Evolutionary conservation across 306 rosid genomes (phyloP).

Genomic region (Casuarina glauca): DNA sequence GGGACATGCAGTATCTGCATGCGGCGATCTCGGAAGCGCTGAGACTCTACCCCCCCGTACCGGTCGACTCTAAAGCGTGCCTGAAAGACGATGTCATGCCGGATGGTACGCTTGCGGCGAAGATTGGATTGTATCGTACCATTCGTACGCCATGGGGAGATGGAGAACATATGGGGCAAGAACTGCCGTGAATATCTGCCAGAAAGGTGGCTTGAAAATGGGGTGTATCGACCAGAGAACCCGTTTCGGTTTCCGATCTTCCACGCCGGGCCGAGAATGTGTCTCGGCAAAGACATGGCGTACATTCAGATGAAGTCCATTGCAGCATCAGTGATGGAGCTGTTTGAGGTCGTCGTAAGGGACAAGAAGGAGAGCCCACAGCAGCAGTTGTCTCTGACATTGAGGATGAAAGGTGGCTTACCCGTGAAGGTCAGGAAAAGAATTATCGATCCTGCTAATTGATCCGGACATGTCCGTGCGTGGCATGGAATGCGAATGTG

Average conservation of each 20-base stretch:
- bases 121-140: conserved; percentile 59
- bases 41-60: conserved; percentile 73
- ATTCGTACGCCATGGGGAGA: conserved; percentile 73
- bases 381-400: conserved; percentile 49
- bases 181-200: conserved; percentile 44
- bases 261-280: conserved; percentile 71
- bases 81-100: conserved; percentile 53
- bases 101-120: conserved; percentile 51
- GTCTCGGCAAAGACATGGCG: conserved; percentile 74
- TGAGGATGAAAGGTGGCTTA: conserved; percentile 58
- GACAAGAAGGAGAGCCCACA: conserved; percentile 38
- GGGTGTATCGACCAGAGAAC: conserved; percentile 40
- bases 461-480: not conserved
- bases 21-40: conserved; percentile 63
- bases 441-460: not conserved
- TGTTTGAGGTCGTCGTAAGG: conserved; percentile 38
- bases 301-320: conserved; percentile 82
- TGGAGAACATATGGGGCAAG: conserved; percentile 72
- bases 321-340: conserved; percentile 51
- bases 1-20: conserved; percentile 69
- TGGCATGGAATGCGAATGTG: too few species aligned
- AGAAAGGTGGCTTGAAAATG: conserved; percentile 71
- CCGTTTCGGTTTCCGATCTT: conserved; percentile 58
- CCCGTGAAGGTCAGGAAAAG: conserved; percentile 23
- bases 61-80: conserved; percentile 48